Conservation (phyloP, 2,329 filamentous ascomycete genomes). For the Lizonia empirigonia region DNA sequence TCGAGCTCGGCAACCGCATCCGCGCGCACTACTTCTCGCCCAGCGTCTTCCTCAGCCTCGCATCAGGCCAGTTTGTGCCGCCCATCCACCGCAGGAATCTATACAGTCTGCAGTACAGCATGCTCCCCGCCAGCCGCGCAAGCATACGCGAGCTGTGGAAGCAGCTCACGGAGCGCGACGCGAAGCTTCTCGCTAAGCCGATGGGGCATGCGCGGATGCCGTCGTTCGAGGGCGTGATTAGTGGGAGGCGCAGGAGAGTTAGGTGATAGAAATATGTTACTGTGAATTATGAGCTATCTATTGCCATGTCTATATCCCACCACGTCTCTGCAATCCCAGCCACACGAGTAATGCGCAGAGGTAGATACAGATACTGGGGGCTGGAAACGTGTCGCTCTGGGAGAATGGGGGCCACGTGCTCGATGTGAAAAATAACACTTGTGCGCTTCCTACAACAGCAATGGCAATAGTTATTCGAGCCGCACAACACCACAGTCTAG, state of each 20-base stretch:
- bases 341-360: no score
- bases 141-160: slow-evolving; percentile 87
- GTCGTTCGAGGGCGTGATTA: slow-evolving; percentile 13
- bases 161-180: slow-evolving; percentile 54
- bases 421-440: no score
- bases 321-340: no score
- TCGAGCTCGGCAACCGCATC: slow-evolving; percentile 88
- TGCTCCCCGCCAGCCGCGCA: slow-evolving; percentile 83
- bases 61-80: slow-evolving; percentile 90
- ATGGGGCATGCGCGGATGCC: slow-evolving; percentile 20
- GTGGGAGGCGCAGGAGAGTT: slow-evolving; percentile 1
- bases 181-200: background rate
- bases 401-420: no score
- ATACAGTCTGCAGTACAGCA: slow-evolving; percentile 97
- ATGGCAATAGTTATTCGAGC: no score
- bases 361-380: no score
- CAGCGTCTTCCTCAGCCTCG: slow-evolving; percentile 82
- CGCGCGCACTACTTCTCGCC: slow-evolving; percentile 94
- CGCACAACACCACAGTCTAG: no score
- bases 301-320: no score
- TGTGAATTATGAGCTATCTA: background rate
- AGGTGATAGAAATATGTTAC: background rate
- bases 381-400: no score
- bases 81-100: slow-evolving; percentile 93
- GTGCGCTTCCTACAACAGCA: no score